Evolutionary conservation across 768 basidiomycete species (phyloP).

Genomic region (Phylloporus sp.): DNA sequence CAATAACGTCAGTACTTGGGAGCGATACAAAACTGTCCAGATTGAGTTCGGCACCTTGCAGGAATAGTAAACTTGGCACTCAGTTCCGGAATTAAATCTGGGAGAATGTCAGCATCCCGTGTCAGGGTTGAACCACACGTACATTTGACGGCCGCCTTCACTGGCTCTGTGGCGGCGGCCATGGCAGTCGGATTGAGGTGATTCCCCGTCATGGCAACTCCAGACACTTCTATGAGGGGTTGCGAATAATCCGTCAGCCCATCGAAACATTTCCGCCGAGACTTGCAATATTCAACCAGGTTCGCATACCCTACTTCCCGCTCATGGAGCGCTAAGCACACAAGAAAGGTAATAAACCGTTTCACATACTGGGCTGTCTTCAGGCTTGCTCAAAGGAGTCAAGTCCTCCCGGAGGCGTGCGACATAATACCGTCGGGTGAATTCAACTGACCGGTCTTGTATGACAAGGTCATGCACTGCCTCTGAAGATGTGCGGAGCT

Average conservation of each 20-base stretch:
- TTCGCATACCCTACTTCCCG: slow-evolving; percentile 57
- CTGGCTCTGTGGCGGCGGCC: slow-evolving; percentile 33
- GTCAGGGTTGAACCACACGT: slow-evolving; percentile 25
- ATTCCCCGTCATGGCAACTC: slow-evolving; percentile 49
- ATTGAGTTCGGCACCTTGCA: slow-evolving; percentile 51
- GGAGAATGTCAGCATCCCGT: slow-evolving; percentile 25
- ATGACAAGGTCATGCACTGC: slow-evolving; percentile 63
- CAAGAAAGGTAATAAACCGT: not conserved
- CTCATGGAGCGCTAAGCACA: slow-evolving; percentile 33
- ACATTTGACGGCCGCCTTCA: slow-evolving; percentile 58
- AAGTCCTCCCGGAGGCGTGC: slow-evolving; percentile 59
- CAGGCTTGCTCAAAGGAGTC: slow-evolving; percentile 67
- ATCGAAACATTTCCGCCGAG: slow-evolving; percentile 56
- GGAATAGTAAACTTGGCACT: slow-evolving; percentile 69
- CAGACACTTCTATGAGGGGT: slow-evolving; percentile 67
- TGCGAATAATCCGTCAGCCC: slow-evolving; percentile 60
- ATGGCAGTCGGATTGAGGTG: slow-evolving; percentile 54
- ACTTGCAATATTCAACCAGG: slow-evolving; percentile 65
- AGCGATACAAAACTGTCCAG: slow-evolving; percentile 14
- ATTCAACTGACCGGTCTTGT: slow-evolving; percentile 75
- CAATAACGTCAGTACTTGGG: slow-evolving; percentile 21
- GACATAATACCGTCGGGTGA: slow-evolving; percentile 65
- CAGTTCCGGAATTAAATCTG: slow-evolving; percentile 84
- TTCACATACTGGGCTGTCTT: slow-evolving; percentile 56
- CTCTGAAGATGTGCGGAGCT: slow-evolving; percentile 20